Evolutionary conservation across 768 basidiomycete genomes (phyloP).

Genomic region (Rubroboletus satanas): DNA sequence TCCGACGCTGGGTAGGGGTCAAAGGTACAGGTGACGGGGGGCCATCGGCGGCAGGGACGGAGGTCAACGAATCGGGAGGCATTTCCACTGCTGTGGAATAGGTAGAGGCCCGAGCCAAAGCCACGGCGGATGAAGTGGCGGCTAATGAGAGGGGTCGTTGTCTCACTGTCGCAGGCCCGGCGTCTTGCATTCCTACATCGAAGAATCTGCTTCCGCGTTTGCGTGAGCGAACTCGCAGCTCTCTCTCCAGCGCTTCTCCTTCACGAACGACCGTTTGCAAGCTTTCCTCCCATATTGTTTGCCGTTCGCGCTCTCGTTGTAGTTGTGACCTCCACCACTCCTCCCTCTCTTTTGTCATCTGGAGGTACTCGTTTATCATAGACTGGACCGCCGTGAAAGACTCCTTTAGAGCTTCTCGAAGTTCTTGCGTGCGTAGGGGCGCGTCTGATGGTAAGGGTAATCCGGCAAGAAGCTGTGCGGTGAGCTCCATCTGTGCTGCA

Average conservation of each 20-base stretch:
- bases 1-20: slow-evolving; percentile 25
- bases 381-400: slow-evolving; percentile 53
- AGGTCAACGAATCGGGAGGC: slow-evolving; percentile 10
- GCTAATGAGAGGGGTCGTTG: slow-evolving; percentile 20
- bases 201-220: slow-evolving; percentile 59
- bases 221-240: slow-evolving; percentile 60
- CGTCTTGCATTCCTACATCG: slow-evolving; percentile 31
- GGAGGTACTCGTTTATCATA: slow-evolving; percentile 62
- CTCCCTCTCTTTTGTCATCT: slow-evolving; percentile 75
- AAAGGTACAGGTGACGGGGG: slow-evolving; percentile 10
- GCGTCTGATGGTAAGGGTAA: slow-evolving; percentile 34
- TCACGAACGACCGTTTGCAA: slow-evolving; percentile 80
- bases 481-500: slow-evolving; percentile 76
- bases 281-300: slow-evolving; percentile 86
- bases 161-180: slow-evolving; percentile 16
- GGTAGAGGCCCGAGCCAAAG: slow-evolving; percentile 18
- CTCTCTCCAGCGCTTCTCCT: slow-evolving; percentile 78
- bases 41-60: neutral
- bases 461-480: slow-evolving; percentile 56
- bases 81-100: slow-evolving; percentile 25
- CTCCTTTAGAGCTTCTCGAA: slow-evolving; percentile 55
- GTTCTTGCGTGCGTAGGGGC: slow-evolving; percentile 27
- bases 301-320: slow-evolving; percentile 58
- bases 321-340: slow-evolving; percentile 70
- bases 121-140: slow-evolving; percentile 3